phyloP scores from a whole-genome alignment of 176 grass and related monocot species.

The Phyllostachys edulis region DNA sequence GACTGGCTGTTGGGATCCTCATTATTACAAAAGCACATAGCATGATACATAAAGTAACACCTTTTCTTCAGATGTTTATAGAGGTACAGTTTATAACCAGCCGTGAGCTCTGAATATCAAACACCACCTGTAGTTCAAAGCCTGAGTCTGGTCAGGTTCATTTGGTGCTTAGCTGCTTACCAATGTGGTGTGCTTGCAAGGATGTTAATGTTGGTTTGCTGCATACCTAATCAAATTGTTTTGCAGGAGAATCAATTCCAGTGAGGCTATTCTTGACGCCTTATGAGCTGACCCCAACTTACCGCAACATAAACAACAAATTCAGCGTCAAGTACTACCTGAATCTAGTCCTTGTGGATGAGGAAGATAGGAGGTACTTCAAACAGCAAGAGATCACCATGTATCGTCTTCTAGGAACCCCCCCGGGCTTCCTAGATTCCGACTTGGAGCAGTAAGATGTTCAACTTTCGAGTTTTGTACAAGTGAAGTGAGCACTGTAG shows the following conservation, averaged over 20 bases:
- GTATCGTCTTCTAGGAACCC: constrained; percentile 46
- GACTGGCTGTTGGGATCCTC: background rate
- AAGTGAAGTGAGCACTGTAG: background rate
- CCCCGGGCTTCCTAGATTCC: constrained; percentile 34
- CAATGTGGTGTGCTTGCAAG: background rate
- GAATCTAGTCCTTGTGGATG: constrained; percentile 90
- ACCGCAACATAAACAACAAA: constrained; percentile 91
- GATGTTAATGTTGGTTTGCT: background rate
- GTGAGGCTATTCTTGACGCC: constrained; percentile 80
- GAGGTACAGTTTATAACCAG: background rate
- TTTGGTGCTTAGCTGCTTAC: background rate
- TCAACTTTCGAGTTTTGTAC: constrained; percentile 20
- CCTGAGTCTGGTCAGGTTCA: background rate
- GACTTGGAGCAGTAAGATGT: background rate
- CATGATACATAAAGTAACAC: constrained; percentile 5
- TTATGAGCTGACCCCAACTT: constrained; percentile 45
- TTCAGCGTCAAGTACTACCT: constrained; percentile 93
- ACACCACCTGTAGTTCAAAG: background rate
- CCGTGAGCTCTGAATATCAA: background rate
- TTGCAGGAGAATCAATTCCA: constrained; percentile 58
- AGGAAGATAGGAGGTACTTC: constrained; percentile 92
- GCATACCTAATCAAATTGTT: background rate
- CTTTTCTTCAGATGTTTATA: constrained; percentile 25
- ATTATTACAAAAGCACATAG: background rate
- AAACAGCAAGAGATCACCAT: constrained; percentile 92